These are phyloP conservation scores for Tricharina praecox DNA, from an alignment of 495 filamentous ascomycete genomes.

Conservation along the genomic window DNA sequence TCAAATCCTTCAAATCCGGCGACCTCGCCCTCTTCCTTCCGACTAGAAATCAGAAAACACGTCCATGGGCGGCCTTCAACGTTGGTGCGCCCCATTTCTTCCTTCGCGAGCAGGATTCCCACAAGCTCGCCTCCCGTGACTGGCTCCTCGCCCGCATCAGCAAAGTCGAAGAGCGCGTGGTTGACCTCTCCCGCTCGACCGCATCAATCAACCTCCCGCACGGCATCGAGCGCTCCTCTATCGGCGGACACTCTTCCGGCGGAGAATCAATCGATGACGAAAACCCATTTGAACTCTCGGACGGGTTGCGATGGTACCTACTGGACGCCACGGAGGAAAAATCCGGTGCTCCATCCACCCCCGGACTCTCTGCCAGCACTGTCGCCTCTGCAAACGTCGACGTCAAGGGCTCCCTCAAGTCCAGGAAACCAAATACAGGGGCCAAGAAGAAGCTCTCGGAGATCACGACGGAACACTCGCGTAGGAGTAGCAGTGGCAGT, in stretches of 20 bases:
- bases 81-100: conserved; percentile 94
- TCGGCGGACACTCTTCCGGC: conserved; percentile 36
- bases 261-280: conserved; percentile 45
- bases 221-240: conserved; percentile 35
- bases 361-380: conserved; percentile 73
- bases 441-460: conserved; percentile 24
- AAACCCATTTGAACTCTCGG: conserved; percentile 92
- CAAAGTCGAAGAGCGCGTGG: conserved; percentile 80
- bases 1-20: conserved; percentile 85
- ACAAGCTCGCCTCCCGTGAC: conserved; percentile 65
- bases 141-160: conserved; percentile 91
- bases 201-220: conserved; percentile 33
- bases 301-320: conserved; percentile 90
- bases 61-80: conserved; percentile 97
- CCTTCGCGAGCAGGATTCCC: conserved; percentile 75
- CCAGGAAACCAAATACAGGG: conserved; percentile 23
- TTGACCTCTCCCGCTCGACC: conserved; percentile 70
- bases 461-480: conserved; percentile 19
- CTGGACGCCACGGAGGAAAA: conserved; percentile 90
- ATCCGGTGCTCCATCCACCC: conserved; percentile 78
- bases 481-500: conserved; percentile 14
- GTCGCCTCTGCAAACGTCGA: conserved; percentile 79
- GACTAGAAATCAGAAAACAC: conserved; percentile 78
- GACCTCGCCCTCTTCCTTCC: conserved; percentile 92
- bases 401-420: conserved; percentile 40